Evolutionary conservation across 495 filamentous ascomycete species (phyloP).

Genomic region (Podospora comata): DNA sequence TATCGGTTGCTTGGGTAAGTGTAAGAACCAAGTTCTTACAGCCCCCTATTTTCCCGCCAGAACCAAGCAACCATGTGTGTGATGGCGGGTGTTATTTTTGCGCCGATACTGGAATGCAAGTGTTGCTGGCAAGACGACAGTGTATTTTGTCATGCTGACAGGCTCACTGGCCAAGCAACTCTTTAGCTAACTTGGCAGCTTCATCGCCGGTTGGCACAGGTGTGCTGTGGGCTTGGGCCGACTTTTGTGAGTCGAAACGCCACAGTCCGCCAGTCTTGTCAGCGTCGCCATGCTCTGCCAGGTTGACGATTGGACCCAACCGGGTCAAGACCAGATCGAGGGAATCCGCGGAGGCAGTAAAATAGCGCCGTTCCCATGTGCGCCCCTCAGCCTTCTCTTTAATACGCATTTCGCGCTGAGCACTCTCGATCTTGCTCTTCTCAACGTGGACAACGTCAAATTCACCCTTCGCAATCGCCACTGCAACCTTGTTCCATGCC

Average conservation of each 20-base stretch:
- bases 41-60: too few relatives aligned
- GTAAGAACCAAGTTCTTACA: too few relatives aligned
- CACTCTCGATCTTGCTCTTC: conserved; percentile 88
- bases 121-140: not conserved
- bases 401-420: conserved; percentile 80
- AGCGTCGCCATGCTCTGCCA: conserved; percentile 57
- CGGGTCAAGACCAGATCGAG: conserved; percentile 55
- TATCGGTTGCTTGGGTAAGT: too few relatives aligned
- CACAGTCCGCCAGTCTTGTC: conserved; percentile 88
- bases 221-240: conserved; percentile 43
- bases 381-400: conserved; percentile 72
- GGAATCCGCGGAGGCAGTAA: conserved; percentile 52
- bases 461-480: conserved; percentile 73
- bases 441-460: conserved; percentile 73
- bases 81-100: not conserved
- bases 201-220: conserved; percentile 40
- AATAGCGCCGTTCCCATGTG: conserved; percentile 85
- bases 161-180: conserved; percentile 43
- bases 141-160: not conserved
- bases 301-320: conserved; percentile 56
- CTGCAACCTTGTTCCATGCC: conserved; percentile 83
- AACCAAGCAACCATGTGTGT: not conserved
- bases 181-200: conserved; percentile 34
- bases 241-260: conserved; percentile 72
- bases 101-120: not conserved